A percentile compares a stretch with the other conserved stretches of the same genome.
phyloP scores from a whole-genome alignment of 192 early-diverging fungal species.

The Backusella tuberculispora region DNA sequence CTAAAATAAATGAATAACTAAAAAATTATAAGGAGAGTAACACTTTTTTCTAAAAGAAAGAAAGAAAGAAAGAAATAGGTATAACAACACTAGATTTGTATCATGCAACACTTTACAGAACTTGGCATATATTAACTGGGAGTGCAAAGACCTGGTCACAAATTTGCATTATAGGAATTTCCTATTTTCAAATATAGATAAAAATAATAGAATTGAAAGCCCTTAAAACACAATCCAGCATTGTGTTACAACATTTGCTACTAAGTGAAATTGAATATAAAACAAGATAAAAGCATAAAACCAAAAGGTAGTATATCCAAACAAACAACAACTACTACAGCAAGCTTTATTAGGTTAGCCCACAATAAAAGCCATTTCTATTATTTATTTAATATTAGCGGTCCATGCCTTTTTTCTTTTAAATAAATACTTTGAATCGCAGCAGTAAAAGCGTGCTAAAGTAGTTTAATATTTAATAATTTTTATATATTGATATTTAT shows the following conservation, averaged over 20 bases:
- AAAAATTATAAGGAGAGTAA: slow-evolving; percentile 2
- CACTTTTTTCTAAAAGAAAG: too few species aligned
- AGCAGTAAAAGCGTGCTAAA: background rate
- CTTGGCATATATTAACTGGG: background rate
- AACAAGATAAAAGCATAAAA: background rate
- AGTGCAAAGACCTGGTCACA: background rate
- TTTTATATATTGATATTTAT: background rate
- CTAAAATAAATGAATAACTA: background rate
- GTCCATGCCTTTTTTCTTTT: slow-evolving; percentile 4
- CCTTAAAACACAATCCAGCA: background rate
- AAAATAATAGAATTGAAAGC: slow-evolving; percentile 3
- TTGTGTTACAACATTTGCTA: background rate
- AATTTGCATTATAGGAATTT: background rate
- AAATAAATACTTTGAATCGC: background rate
- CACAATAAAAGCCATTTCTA: background rate
- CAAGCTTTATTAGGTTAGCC: background rate
- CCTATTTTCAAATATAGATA: background rate
- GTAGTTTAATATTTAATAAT: background rate
- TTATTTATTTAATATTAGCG: background rate
- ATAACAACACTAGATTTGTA: slow-evolving; percentile 2
- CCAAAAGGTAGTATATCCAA: too few species aligned
- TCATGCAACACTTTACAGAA: slow-evolving; percentile 5
- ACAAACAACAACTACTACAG: too few species aligned
- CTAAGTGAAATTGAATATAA: background rate
- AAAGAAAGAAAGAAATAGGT: background rate